Evolutionary conservation across 306 rosid genomes (phyloP).

Genomic region (Quercus glauca): DNA sequence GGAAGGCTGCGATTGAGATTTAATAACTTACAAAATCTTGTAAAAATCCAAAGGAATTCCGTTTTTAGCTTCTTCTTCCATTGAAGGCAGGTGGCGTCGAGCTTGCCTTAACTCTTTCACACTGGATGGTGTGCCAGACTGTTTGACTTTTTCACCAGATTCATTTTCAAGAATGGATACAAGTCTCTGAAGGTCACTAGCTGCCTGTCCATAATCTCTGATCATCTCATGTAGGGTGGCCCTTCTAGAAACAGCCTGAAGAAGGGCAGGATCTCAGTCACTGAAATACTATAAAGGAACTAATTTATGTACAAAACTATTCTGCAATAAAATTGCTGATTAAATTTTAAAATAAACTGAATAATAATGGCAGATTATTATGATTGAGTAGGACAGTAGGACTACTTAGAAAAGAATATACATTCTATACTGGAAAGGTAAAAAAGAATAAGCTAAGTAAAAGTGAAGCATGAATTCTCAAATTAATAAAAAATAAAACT

Average conservation of each 20-base stretch:
- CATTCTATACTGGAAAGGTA: neutral
- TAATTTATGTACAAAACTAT: neutral
- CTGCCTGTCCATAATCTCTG: slow-evolving; percentile 73
- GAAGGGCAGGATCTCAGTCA: slow-evolving; percentile 21
- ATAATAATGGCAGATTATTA: neutral
- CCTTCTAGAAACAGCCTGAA: slow-evolving; percentile 91
- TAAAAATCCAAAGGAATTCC: slow-evolving; percentile 71
- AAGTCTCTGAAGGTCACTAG: slow-evolving; percentile 69
- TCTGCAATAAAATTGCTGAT: neutral
- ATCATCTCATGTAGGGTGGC: slow-evolving; percentile 85
- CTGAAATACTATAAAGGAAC: neutral
- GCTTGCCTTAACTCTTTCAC: slow-evolving; percentile 66
- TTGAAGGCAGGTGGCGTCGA: slow-evolving; percentile 41
- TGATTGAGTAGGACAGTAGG: neutral
- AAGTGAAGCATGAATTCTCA: too few species aligned
- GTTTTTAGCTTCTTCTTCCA: slow-evolving; percentile 72
- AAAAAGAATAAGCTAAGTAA: too few species aligned
- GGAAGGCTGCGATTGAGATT: slow-evolving; percentile 13
- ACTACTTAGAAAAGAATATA: neutral
- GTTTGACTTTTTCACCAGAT: slow-evolving; percentile 49
- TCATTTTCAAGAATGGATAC: slow-evolving; percentile 56
- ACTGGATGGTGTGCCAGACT: slow-evolving; percentile 42
- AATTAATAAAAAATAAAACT: too few species aligned
- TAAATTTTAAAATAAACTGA: neutral
- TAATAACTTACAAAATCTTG: slow-evolving; percentile 74